Percentiles rank a stretch among this genome's conserved stretches.
Evolutionary conservation across 805 yeast species (phyloP).

Genomic region (Metschnikowia borealis): DNA sequence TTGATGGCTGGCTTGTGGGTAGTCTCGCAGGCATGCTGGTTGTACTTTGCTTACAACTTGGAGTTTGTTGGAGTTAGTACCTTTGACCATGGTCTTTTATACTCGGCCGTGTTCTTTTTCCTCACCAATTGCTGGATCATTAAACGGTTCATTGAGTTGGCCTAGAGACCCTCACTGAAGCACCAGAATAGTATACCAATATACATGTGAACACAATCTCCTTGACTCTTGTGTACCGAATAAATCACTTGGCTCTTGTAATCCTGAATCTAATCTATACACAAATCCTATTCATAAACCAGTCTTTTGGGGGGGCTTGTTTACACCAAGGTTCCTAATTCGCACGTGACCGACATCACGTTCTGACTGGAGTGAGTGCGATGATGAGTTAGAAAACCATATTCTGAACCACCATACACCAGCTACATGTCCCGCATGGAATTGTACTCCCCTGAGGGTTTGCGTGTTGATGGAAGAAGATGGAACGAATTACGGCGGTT

Average conservation of each 20-base stretch:
- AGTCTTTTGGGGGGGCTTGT: too few relatives aligned
- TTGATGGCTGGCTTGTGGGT: constrained; percentile 57
- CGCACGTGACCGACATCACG: constrained; percentile 9
- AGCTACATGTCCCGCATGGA: constrained; percentile 61
- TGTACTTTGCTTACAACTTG: constrained; percentile 67
- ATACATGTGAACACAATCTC: too few relatives aligned
- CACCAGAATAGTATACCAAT: too few relatives aligned
- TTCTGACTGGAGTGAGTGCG: neutral
- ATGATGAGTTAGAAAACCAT: constrained; percentile 4
- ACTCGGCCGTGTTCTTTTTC: constrained; percentile 57
- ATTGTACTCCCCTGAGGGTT: constrained; percentile 91
- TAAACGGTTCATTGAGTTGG: constrained; percentile 46
- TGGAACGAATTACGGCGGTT: constrained; percentile 90
- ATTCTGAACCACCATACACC: neutral
- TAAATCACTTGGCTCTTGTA: too few relatives aligned
- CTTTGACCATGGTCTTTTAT: constrained; percentile 56
- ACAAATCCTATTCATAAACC: too few relatives aligned
- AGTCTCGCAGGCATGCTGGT: constrained; percentile 70
- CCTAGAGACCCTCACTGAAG: neutral
- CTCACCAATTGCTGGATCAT: constrained; percentile 57
- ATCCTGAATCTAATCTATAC: too few relatives aligned
- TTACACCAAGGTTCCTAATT: too few relatives aligned
- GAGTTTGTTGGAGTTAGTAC: constrained; percentile 75
- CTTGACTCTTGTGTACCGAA: too few relatives aligned
- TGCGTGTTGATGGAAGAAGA: constrained; percentile 88